Conservation (phyloP, 768 basidiomycete genomes). For the Neoboletus brunneissimus region DNA sequence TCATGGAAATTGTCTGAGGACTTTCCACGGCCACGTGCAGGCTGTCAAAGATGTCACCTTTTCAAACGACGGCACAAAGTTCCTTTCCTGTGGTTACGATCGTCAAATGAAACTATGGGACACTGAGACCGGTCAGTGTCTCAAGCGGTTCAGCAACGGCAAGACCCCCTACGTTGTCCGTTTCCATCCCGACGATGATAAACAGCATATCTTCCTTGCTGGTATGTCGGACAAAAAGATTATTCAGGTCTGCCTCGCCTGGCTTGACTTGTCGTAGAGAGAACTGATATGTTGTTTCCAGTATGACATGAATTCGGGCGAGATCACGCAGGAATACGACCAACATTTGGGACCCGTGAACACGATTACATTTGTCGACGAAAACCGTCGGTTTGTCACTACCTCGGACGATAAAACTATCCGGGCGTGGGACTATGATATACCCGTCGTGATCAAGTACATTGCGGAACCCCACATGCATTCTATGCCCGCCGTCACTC, state of each 20-base stretch:
- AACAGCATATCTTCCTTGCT: conserved; percentile 93
- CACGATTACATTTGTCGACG: conserved; percentile 98
- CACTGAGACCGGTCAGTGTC: conserved; percentile 96
- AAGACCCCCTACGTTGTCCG: conserved; percentile 95
- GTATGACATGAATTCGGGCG: conserved; percentile 95
- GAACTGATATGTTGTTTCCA: conserved; percentile 30
- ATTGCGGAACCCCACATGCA: conserved; percentile 99
- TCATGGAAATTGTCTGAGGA: conserved; percentile 92
- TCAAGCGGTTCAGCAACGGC: conserved; percentile 95
- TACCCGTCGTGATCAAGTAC: conserved; percentile 99
- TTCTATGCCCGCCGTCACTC: conserved; percentile 96
- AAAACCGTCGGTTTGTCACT: conserved; percentile 95
- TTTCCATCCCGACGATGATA: conserved; percentile 95
- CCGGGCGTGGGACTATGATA: conserved; percentile 98
- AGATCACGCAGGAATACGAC: conserved; percentile 98
- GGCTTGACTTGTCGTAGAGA: background rate
- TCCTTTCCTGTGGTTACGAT: conserved; percentile 93
- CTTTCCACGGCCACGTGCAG: conserved; percentile 95
- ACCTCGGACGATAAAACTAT: conserved; percentile 99
- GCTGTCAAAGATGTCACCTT: conserved; percentile 97
- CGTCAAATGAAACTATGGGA: conserved; percentile 99
- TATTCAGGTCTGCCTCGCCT: conserved; percentile 66
- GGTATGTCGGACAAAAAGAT: conserved; percentile 99
- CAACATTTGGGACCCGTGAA: conserved; percentile 98
- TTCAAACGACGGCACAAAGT: conserved; percentile 86